phyloP scores from a whole-genome alignment of 2,329 filamentous ascomycete genomes.

The Aureobasidium sp. region DNA sequence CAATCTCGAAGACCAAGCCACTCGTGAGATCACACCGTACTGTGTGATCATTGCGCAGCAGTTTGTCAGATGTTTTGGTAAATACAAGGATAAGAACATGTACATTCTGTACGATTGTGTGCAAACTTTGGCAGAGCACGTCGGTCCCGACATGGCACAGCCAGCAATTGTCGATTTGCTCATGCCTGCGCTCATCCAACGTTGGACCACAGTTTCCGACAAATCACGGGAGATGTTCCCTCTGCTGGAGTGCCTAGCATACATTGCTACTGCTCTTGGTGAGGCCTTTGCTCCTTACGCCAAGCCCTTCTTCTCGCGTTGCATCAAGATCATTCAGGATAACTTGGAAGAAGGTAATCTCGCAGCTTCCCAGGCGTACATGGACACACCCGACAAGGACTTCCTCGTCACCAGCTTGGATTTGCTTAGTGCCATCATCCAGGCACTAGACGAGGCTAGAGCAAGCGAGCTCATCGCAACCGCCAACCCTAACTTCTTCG shows the following conservation, averaged over 20 bases:
- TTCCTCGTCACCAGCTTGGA: constrained; percentile 94
- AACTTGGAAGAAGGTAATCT: constrained; percentile 77
- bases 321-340: constrained; percentile 82
- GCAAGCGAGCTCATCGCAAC: constrained; percentile 68
- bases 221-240: constrained; percentile 91
- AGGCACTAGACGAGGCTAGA: constrained; percentile 69
- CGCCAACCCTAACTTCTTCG: constrained; percentile 79
- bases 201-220: constrained; percentile 82
- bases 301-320: constrained; percentile 76
- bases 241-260: constrained; percentile 91
- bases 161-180: constrained; percentile 75
- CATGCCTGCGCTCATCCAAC: constrained; percentile 85
- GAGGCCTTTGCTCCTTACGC: constrained; percentile 79
- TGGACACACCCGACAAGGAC: constrained; percentile 87
- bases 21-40: constrained; percentile 72
- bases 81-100: constrained; percentile 98
- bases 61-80: constrained; percentile 83
- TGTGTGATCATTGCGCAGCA: constrained; percentile 84
- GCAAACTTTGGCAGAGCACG: constrained; percentile 88
- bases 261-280: constrained; percentile 80
- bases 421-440: constrained; percentile 85
- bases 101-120: constrained; percentile 98
- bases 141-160: constrained; percentile 72
- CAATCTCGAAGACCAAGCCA: constrained; percentile 89
- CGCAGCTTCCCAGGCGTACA: constrained; percentile 54